These are phyloP conservation scores for Ophiostoma quercus DNA, from an alignment of 2,329 filamentous ascomycete genomes.

Conservation along the genomic window DNA sequence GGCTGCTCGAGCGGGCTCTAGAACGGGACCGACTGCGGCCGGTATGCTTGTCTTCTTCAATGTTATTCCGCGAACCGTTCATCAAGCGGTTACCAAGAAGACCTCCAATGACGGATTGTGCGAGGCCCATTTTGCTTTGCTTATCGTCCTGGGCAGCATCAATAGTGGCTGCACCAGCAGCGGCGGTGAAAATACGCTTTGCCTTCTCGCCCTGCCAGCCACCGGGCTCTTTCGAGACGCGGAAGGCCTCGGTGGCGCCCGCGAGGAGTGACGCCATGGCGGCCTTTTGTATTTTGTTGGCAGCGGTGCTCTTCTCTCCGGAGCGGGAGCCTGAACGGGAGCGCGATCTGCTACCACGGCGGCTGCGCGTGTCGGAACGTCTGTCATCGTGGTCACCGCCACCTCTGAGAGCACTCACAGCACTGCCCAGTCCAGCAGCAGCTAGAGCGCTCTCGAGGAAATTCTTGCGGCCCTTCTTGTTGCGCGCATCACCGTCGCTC, in stretches of 20 bases:
- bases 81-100: slow-evolving; percentile 79
- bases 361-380: slow-evolving; percentile 42
- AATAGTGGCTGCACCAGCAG: slow-evolving; percentile 77
- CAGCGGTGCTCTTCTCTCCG: slow-evolving; percentile 44
- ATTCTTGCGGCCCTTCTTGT: slow-evolving; percentile 58
- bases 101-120: slow-evolving; percentile 84
- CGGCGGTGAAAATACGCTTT: slow-evolving; percentile 84
- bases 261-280: slow-evolving; percentile 87
- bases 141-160: slow-evolving; percentile 69
- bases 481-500: slow-evolving; percentile 51
- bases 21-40: slow-evolving; percentile 67
- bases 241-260: slow-evolving; percentile 87
- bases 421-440: slow-evolving; percentile 57
- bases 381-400: slow-evolving; percentile 37
- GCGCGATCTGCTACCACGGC: slow-evolving; percentile 36
- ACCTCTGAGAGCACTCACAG: slow-evolving; percentile 55
- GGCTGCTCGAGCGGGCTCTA: slow-evolving; percentile 42
- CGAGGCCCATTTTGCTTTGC: slow-evolving; percentile 75
- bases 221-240: slow-evolving; percentile 80
- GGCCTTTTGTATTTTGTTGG: slow-evolving; percentile 70
- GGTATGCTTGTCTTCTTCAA: slow-evolving; percentile 54
- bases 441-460: slow-evolving; percentile 59
- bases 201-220: slow-evolving; percentile 88
- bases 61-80: slow-evolving; percentile 68
- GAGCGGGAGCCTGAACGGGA: slow-evolving; percentile 46